Evolutionary conservation across 2,329 filamentous ascomycete species (phyloP).

Genomic region (Alternaria novae-zelandiae): DNA sequence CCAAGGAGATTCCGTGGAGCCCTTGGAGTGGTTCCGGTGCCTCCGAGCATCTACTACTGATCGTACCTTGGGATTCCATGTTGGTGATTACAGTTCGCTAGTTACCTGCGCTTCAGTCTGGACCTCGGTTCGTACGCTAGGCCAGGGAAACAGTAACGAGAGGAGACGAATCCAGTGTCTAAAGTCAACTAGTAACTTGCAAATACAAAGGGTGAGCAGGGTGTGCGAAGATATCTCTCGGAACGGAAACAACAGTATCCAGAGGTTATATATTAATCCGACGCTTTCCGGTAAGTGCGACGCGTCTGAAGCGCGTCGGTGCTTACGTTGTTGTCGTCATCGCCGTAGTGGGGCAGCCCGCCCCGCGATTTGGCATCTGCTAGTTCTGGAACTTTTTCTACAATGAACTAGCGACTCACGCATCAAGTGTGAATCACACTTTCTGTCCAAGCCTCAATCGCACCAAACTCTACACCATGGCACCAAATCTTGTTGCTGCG

Average conservation of each 20-base stretch:
- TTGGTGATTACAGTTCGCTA: not conserved
- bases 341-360: conserved; percentile 15
- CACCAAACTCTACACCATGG: conserved; percentile 41
- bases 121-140: not conserved
- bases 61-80: not conserved
- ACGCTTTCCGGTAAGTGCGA: not conserved
- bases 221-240: not conserved
- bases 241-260: not conserved
- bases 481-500: conserved; percentile 55
- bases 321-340: conserved; percentile 17
- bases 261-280: not conserved
- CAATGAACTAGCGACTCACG: conserved; percentile 7
- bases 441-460: not conserved
- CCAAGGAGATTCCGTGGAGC: not conserved
- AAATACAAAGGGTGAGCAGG: not conserved
- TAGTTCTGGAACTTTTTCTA: conserved; percentile 18
- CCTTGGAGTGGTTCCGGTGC: not conserved
- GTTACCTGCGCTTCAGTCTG: not conserved
- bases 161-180: not conserved
- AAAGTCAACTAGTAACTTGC: not conserved
- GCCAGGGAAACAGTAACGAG: not conserved
- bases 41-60: not conserved
- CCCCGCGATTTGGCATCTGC: conserved; percentile 16
- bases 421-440: not conserved
- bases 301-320: not conserved